Conservation (phyloP, 2,329 filamentous ascomycete species). For the Samsoniella hepiali region DNA sequence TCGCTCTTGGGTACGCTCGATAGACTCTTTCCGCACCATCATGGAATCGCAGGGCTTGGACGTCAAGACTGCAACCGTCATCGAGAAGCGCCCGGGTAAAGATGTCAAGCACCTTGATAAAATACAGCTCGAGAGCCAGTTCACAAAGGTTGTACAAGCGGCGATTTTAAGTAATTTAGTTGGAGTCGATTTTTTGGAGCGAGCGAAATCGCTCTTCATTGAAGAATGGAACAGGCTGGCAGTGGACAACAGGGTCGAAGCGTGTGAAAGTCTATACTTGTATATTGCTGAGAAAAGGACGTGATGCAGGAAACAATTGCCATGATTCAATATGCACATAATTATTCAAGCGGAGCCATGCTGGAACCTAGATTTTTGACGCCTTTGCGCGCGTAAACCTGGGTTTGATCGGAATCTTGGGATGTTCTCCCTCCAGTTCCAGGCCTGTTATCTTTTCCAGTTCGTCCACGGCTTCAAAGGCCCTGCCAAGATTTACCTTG, state of each 20-base stretch:
- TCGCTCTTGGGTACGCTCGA: background rate
- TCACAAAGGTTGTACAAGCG: background rate
- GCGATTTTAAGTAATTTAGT: background rate
- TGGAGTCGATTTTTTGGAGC: constrained; percentile 22
- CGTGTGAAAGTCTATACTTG: constrained; percentile 15
- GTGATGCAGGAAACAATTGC: background rate
- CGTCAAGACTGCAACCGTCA: constrained; percentile 26
- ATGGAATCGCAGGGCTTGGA: constrained; percentile 28
- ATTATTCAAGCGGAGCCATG: background rate
- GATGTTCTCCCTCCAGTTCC: constrained; percentile 53
- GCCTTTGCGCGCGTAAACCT: constrained; percentile 30
- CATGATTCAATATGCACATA: constrained; percentile 16
- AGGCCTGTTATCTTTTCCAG: constrained; percentile 74
- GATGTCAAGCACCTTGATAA: constrained; percentile 24
- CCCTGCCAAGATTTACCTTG: constrained; percentile 76
- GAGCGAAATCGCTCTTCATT: constrained; percentile 27
- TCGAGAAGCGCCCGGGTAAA: constrained; percentile 28
- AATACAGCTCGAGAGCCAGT: background rate
- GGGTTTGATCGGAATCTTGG: constrained; percentile 45
- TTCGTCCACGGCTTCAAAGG: constrained; percentile 76
- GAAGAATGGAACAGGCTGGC: constrained; percentile 31
- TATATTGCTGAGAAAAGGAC: constrained; percentile 25
- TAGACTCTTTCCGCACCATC: constrained; percentile 23
- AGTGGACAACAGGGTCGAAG: constrained; percentile 29
- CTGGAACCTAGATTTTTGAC: constrained; percentile 41